Base-by-base conservation (phyloP, 2,329 filamentous ascomycete genomes). In the Xylariaceae sp. region DNA sequence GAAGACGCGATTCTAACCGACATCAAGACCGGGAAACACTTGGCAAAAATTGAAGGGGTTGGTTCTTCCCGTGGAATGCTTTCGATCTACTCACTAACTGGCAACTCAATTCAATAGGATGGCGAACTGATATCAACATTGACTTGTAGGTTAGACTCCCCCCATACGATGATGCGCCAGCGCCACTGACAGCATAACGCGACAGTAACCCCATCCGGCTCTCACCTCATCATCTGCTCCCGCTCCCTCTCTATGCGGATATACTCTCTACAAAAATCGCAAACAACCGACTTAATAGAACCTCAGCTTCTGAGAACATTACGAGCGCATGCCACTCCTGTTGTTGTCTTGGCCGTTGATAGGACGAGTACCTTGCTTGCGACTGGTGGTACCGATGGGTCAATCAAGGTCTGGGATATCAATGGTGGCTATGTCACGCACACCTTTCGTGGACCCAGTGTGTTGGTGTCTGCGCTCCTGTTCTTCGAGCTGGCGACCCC, bases 341-440 rank as follows among this genome's bases (percentile, higher is more conserved):
- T 97, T 1, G 86, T 96, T 1, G 89, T 92, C 8, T 78, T 92
- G 13, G 85, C 89, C 1, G 84, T 94, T 57, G 94, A 99, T 69
- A 80, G 83, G 50, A 96, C 92, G 1, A 88, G 92, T 65, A 95
- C 92, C 1, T 76, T 99, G 12, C 78, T 99, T 41, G 94, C 92
- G 15, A 97, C 92, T 15, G 94, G 95, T 58, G 89, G 89, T 46
- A 92, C 94, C 3, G 94, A 99, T 68, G 94, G 94, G 21, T 83
- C 88, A 0, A 89, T 97, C 64, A 99, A 99, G 71, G 86, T 99
- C 49, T 99, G 92, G 92, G 94, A 99, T 72, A 90, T 99, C 55
- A 78, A 80, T 47, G 89, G 86, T 42, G 94, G 94, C 19, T 97
- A 88, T 70, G 85, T 91, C 30, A 99, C 95, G 26, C 94, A 99